Conservation (phyloP, 2,329 filamentous ascomycete genomes). For the Aspergillus chevalieri region DNA sequence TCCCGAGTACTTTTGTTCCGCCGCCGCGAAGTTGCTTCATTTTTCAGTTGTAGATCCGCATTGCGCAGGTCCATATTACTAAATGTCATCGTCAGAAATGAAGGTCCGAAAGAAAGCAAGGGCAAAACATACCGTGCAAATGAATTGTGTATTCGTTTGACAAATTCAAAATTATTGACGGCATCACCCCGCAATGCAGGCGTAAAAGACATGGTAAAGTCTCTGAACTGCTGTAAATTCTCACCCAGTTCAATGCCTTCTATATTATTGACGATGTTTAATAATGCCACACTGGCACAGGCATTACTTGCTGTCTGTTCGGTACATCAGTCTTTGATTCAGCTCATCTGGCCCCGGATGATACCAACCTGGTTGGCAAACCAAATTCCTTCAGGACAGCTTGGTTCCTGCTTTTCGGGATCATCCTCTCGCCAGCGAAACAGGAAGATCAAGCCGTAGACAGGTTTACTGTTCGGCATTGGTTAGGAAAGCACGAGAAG, state of each 20-base stretch:
- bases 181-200: slow-evolving; percentile 70
- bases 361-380: slow-evolving; percentile 77
- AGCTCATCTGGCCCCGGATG: not conserved
- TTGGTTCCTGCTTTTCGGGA: slow-evolving; percentile 45
- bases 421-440: slow-evolving; percentile 65
- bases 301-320: slow-evolving; percentile 71
- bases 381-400: slow-evolving; percentile 66
- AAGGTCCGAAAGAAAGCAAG: not conserved
- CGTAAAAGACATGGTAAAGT: slow-evolving; percentile 61
- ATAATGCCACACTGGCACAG: slow-evolving; percentile 84
- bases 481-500: not conserved
- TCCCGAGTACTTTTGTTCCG: slow-evolving; percentile 36
- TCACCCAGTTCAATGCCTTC: slow-evolving; percentile 60
- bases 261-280: slow-evolving; percentile 90
- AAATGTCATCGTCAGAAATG: slow-evolving; percentile 1
- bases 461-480: slow-evolving; percentile 53
- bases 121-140: slow-evolving; percentile 59
- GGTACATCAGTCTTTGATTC: slow-evolving; percentile 3
- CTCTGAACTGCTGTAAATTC: slow-evolving; percentile 66
- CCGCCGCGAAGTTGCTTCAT: slow-evolving; percentile 36
- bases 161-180: slow-evolving; percentile 66
- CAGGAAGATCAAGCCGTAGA: slow-evolving; percentile 83
- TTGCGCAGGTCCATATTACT: slow-evolving; percentile 71
- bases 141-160: slow-evolving; percentile 80
- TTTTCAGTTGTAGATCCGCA: slow-evolving; percentile 58